Evolutionary conservation across 2,329 filamentous ascomycete genomes (phyloP), one percentile per base, ranked within the genome.

Genomic region (Aspergillus sp.): DNA sequence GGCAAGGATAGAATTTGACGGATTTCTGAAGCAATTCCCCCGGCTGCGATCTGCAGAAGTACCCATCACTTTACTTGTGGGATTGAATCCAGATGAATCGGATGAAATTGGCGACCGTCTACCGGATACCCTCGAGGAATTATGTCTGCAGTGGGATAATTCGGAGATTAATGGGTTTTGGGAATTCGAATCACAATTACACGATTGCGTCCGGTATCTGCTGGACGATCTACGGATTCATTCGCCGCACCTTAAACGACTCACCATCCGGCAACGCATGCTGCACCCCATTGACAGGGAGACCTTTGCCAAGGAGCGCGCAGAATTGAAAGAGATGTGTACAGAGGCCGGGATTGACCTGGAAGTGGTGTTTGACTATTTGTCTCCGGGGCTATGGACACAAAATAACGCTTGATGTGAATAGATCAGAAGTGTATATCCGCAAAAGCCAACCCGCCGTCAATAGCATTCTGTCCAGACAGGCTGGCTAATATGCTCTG

Each of bases 361-460:
- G 35, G 17, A 37, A 3, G 13, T 49, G 5, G 47, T 49, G 1
- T 35, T 41, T 5, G 47, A 49, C 38, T 43, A 49, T 41, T 43
- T 49, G 23, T 43, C 41, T 9, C 17, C 43, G 10, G 47, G 47
- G 1, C 12, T 49, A 43, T 49, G 43, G 47, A 39, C 46, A 30
- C 33, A 44, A 41, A 41, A 22, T 41, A 20, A 41, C 22, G 1
- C 38, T 13, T 41, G 20, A 2, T 41, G 2, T 17, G 37, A 41
- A 41, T 19, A 41, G 6, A 41, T 41, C n/a, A n/a, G n/a, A n/a
- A n/a, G n/a, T n/a, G n/a, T n/a, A n/a, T n/a, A n/a, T n/a, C n/a
- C n/a, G n/a, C n/a, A n/a, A n/a, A n/a, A n/a, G n/a, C n/a, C n/a
- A n/a, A n/a, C n/a, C n/a, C n/a, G n/a, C n/a, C n/a, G n/a, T n/a